A percentile compares a stretch with the other conserved stretches of the same genome.
Evolutionary conservation across 805 yeast species (phyloP).

Genomic region (Myxozyma geophila): DNA sequence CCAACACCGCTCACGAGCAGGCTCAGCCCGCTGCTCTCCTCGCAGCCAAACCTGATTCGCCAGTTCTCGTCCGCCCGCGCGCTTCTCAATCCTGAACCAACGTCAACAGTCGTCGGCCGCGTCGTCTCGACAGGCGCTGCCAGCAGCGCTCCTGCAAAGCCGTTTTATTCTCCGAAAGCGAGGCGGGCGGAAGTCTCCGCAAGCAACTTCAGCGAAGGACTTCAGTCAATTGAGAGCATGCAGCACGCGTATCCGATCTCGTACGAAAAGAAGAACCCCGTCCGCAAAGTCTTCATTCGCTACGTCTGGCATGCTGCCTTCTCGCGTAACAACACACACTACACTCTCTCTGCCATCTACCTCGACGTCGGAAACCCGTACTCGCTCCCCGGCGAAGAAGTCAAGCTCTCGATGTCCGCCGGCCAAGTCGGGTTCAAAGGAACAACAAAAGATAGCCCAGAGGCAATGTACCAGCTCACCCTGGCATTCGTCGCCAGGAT

Average conservation of each 20-base stretch:
- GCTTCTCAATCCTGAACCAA: no score
- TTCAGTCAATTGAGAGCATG: conserved; percentile 1
- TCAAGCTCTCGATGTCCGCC: conserved; percentile 68
- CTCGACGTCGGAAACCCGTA: conserved; percentile 69
- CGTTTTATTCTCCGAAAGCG: neutral
- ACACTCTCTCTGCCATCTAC: conserved; percentile 70
- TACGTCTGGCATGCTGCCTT: conserved; percentile 78
- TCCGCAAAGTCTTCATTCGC: conserved; percentile 51
- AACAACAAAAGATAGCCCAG: conserved; percentile 88
- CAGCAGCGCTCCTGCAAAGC: neutral
- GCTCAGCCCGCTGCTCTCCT: no score
- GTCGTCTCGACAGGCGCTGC: neutral
- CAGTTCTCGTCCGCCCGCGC: neutral
- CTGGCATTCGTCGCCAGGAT: conserved; percentile 72
- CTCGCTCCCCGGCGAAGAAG: conserved; percentile 78
- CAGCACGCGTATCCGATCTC: conserved; percentile 11
- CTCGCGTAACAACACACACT: conserved; percentile 79
- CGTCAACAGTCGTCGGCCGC: conserved; percentile 4
- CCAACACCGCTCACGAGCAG: no score
- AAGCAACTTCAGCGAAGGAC: neutral
- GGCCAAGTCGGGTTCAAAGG: conserved; percentile 90
- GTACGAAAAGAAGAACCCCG: conserved; percentile 7
- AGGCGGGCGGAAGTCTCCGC: neutral
- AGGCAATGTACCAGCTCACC: conserved; percentile 86
- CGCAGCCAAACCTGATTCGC: neutral